Percentiles rank a stretch among this genome's conserved stretches.
Evolutionary conservation across 2,329 filamentous ascomycete genomes (phyloP).

Genomic region (Didymella keratinophila): DNA sequence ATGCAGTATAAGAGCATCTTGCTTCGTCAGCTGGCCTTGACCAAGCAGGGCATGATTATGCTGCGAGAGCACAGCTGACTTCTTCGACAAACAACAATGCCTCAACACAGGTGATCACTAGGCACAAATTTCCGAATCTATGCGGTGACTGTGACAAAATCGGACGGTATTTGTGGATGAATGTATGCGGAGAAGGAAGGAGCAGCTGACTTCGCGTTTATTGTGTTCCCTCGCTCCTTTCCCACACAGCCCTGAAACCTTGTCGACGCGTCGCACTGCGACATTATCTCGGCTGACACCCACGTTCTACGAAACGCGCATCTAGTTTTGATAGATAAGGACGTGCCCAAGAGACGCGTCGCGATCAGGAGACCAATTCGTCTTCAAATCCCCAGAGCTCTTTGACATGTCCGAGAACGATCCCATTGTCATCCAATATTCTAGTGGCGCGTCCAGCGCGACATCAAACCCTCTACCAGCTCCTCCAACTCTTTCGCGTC

Average conservation of each 20-base stretch:
- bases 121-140: too few species aligned
- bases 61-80: not conserved
- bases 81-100: not conserved
- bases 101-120: not conserved
- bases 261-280: not conserved
- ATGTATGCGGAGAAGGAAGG: not conserved
- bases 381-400: not conserved
- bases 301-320: not conserved
- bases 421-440: not conserved
- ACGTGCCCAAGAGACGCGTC: not conserved
- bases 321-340: not conserved
- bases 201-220: slow-evolving; percentile 29
- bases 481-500: not conserved
- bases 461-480: not conserved
- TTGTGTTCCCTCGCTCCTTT: slow-evolving; percentile 8
- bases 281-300: not conserved
- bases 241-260: not conserved
- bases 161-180: not conserved
- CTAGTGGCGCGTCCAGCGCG: too few species aligned
- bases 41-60: not conserved
- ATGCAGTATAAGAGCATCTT: not conserved
- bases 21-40: not conserved
- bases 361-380: not conserved
- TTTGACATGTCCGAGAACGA: not conserved
- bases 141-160: not conserved